Conservation (phyloP, 2,329 filamentous ascomycete species). For the Teratosphaeria nubilosa region DNA sequence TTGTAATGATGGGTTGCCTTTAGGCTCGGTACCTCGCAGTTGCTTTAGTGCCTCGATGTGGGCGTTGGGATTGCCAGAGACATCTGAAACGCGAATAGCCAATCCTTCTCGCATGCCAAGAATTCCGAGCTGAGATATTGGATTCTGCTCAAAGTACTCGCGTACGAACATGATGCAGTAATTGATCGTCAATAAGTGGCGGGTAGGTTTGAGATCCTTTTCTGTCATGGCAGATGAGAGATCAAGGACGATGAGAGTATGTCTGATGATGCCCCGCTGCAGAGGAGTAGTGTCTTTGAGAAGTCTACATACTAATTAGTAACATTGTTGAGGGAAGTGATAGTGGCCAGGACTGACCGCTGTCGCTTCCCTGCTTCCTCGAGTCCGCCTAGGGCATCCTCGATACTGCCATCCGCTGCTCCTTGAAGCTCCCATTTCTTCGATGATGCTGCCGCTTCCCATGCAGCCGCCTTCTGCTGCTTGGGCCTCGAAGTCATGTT, state of each 20-base stretch:
- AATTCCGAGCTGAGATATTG: conserved; percentile 88
- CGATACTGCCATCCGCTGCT: conserved; percentile 24
- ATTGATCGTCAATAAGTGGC: conserved; percentile 70
- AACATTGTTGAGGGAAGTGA: background rate
- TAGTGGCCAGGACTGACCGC: conserved; percentile 12
- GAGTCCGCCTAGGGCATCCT: conserved; percentile 25
- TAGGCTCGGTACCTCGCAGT: conserved; percentile 33
- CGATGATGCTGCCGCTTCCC: conserved; percentile 23
- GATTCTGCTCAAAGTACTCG: conserved; percentile 97
- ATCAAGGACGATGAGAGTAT: conserved; percentile 82
- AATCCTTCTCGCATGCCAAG: conserved; percentile 90
- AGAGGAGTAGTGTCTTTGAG: conserved; percentile 89
- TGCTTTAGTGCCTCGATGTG: conserved; percentile 70
- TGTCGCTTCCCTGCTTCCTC: conserved; percentile 28
- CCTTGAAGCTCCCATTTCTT: conserved; percentile 25
- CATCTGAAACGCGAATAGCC: conserved; percentile 73
- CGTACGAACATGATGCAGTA: conserved; percentile 81
- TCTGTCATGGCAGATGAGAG: conserved; percentile 89
- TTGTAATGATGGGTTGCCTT: conserved; percentile 54
- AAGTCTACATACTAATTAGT: conserved; percentile 42
- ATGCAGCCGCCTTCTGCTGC: conserved; percentile 20
- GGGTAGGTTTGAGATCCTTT: conserved; percentile 84
- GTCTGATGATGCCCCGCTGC: conserved; percentile 95
- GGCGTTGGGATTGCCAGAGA: conserved; percentile 83
- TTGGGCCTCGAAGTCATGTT: conserved; percentile 18